Evolutionary conservation across 106 monocot genomes (phyloP), one percentile per base, ranked within the genome.

Genomic region (Dendrobium officinale): DNA sequence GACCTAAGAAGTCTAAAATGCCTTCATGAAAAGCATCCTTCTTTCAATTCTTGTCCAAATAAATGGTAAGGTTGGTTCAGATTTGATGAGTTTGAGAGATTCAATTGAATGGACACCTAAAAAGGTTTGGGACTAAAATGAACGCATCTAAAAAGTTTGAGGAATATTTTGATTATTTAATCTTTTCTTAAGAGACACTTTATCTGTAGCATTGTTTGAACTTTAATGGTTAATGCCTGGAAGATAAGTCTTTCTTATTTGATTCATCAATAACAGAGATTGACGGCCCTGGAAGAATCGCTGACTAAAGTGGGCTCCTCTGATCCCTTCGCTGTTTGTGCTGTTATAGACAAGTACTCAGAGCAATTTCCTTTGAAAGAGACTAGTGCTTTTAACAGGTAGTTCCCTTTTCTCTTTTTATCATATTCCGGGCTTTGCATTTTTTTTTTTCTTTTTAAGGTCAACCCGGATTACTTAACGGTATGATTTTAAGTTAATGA

Each of bases 331-430:
- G 84, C 83, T 78, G 74, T 99, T 74, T 90, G 88, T 84, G 83
- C 86, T 77, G 84, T 91, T 75, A 91, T 99, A 47, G 87, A 89
- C 79, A 80, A 84, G 78, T 95, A 91, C 67, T 89, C 98, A 20
- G 81, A 90, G 61, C 70, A 56, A 27, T 81, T 87, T 76, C 77
- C 88, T 73, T 56, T 93, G 75, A 95, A 90, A 86, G 84, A 81
- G 79, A 82, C 41, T 22, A 99, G 95, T 87, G 85, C 87, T 81
- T 88, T 81, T 83, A 91, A 91, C 72, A 92, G 89, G 98, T 94
- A 75, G 84, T 76, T 42, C 59, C 20, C 26, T 80, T 58, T 42
- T 78, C 19, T 80, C 29, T 81, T 41, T 41, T 55, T 70, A 37
- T 70, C 37, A 70, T 33, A 70, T 37, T 70, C 16, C 33, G 31